Percentiles rank a stretch among this genome's conserved stretches.
Conservation (phyloP, 305 asterid species). For the Andrographis paniculata region DNA sequence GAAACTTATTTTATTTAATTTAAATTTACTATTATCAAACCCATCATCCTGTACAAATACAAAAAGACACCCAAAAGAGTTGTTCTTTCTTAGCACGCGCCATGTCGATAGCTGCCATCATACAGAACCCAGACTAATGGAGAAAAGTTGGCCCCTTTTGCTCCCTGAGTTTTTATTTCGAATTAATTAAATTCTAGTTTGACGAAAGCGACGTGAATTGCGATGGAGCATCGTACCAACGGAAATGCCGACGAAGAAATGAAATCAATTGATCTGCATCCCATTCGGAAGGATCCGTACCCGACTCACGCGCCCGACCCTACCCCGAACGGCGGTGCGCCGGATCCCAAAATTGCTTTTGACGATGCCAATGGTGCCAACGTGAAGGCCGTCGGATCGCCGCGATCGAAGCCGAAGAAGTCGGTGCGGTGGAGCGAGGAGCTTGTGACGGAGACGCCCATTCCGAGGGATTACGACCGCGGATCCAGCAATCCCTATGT, state of each 20-base stretch:
- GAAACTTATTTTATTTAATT: too few relatives aligned
- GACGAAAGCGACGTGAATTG: slow-evolving; percentile 8
- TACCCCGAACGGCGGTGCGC: slow-evolving; percentile 12
- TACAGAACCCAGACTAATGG: too few relatives aligned
- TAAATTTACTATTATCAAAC: too few relatives aligned
- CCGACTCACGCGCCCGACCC: slow-evolving; percentile 24
- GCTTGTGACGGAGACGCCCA: slow-evolving; percentile 49
- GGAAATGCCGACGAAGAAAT: slow-evolving; percentile 25
- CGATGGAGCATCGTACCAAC: slow-evolving; percentile 45
- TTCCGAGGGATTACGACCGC: slow-evolving; percentile 34
- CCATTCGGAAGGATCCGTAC: slow-evolving; percentile 27
- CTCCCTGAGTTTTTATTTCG: too few relatives aligned
- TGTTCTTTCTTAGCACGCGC: too few relatives aligned
- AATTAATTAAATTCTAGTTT: too few relatives aligned
- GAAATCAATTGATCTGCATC: slow-evolving; percentile 23
- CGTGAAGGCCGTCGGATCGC: slow-evolving; percentile 28
- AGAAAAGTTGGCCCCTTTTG: too few relatives aligned
- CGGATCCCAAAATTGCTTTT: too few relatives aligned
- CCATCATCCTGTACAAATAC: too few relatives aligned
- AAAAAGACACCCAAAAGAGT: too few relatives aligned
- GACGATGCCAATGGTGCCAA: slow-evolving; percentile 15
- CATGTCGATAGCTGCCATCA: too few relatives aligned
- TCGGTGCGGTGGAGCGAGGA: slow-evolving; percentile 75
- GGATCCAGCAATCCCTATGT: slow-evolving; percentile 57
- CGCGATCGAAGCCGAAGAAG: slow-evolving; percentile 39